phyloP scores from a whole-genome alignment of 768 basidiomycete genomes.

The Boletus sp. region DNA sequence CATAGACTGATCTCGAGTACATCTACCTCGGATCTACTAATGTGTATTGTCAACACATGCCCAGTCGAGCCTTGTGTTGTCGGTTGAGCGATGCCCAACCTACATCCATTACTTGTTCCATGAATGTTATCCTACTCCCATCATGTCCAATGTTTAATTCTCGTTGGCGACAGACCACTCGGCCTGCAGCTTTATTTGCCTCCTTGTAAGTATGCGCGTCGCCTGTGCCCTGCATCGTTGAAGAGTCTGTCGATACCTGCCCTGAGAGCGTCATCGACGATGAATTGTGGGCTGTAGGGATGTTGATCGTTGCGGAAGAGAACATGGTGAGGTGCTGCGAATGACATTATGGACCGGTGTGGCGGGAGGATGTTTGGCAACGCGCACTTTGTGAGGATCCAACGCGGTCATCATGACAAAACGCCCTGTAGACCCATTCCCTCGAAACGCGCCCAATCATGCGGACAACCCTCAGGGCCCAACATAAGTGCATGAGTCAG shows the following conservation, averaged over 20 bases:
- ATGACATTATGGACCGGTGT: background rate
- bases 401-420: too few species aligned
- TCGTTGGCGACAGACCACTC: background rate
- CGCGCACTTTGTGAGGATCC: too few species aligned
- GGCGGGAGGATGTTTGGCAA: background rate
- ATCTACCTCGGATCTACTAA: conserved; percentile 19
- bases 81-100: background rate
- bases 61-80: background rate
- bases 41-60: conserved; percentile 9
- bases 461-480: too few species aligned
- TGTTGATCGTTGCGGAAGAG: background rate
- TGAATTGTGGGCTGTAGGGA: background rate
- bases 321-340: background rate
- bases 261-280: background rate
- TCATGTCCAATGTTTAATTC: background rate
- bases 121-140: background rate
- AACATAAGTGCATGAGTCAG: too few species aligned
- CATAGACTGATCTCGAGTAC: conserved; percentile 13
- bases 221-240: background rate
- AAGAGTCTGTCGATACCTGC: background rate
- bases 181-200: background rate
- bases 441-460: too few species aligned
- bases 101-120: background rate
- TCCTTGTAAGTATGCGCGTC: background rate
- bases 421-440: too few species aligned